phyloP scores from a whole-genome alignment of 306 rosid genomes.

The Astragalus glycyphyllos region DNA sequence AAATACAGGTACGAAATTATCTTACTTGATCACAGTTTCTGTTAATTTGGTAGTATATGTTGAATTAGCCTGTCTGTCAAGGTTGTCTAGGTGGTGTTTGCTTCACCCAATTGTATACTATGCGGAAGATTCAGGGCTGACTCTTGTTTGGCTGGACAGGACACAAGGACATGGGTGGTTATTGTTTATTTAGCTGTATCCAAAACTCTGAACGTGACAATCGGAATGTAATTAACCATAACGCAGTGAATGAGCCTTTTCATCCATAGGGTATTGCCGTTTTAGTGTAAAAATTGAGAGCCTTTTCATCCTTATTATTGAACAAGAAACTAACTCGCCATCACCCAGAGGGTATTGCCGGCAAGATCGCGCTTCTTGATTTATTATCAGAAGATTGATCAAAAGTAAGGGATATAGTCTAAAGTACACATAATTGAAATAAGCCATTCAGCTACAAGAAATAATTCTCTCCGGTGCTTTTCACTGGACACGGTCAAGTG shows the following conservation, averaged over 20 bases:
- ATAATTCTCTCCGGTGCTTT: too few species aligned
- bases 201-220: not conserved
- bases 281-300: too few species aligned
- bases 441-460: too few species aligned
- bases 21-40: slow-evolving; percentile 13
- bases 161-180: slow-evolving; percentile 26
- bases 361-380: too few species aligned
- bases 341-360: too few species aligned
- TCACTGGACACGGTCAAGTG: too few species aligned
- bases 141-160: slow-evolving; percentile 35
- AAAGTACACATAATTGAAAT: too few species aligned
- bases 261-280: too few species aligned
- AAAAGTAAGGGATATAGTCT: too few species aligned
- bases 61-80: not conserved
- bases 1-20: not conserved
- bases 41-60: not conserved
- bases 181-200: not conserved
- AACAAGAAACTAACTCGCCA: too few species aligned
- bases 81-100: slow-evolving; percentile 37
- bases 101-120: slow-evolving; percentile 25
- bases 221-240: slow-evolving; percentile 6
- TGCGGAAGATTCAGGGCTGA: slow-evolving; percentile 19
- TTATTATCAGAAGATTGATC: too few species aligned
- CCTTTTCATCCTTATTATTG: too few species aligned
- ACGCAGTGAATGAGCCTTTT: not conserved